These are phyloP conservation scores for Cladosporium velox DNA, from an alignment of 2,329 filamentous ascomycete genomes.

Conservation along the genomic window DNA sequence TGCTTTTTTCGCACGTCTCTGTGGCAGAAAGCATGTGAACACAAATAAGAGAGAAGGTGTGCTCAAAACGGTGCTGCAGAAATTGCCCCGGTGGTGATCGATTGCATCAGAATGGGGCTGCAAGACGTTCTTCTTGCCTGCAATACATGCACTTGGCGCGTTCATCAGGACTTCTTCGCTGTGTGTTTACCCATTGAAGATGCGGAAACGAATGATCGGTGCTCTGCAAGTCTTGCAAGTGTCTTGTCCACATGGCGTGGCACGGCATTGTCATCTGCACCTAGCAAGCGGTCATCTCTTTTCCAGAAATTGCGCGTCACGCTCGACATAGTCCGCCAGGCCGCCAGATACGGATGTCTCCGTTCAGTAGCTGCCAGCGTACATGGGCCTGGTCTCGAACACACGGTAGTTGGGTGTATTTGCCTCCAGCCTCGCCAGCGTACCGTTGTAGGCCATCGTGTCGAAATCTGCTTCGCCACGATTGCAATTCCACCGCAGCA, in stretches of 20 bases:
- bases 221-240: neutral
- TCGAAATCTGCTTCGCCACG: neutral
- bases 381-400: neutral
- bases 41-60: neutral
- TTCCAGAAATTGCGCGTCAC: neutral
- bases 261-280: neutral
- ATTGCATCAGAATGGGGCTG: neutral
- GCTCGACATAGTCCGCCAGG: neutral
- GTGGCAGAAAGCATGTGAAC: neutral
- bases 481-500: neutral
- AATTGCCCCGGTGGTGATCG: neutral
- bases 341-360: neutral
- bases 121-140: neutral
- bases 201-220: neutral
- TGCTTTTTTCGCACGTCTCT: neutral
- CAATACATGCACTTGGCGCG: neutral
- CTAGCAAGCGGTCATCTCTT: neutral
- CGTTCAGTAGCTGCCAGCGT: neutral
- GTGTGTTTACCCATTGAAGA: neutral
- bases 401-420: neutral
- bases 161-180: neutral
- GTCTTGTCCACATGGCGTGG: neutral
- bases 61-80: neutral
- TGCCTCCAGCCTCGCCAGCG: neutral
- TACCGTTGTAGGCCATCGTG: neutral